Evolutionary conservation across 768 basidiomycete genomes (phyloP).

Genomic region (Daedaleopsis nitida): DNA sequence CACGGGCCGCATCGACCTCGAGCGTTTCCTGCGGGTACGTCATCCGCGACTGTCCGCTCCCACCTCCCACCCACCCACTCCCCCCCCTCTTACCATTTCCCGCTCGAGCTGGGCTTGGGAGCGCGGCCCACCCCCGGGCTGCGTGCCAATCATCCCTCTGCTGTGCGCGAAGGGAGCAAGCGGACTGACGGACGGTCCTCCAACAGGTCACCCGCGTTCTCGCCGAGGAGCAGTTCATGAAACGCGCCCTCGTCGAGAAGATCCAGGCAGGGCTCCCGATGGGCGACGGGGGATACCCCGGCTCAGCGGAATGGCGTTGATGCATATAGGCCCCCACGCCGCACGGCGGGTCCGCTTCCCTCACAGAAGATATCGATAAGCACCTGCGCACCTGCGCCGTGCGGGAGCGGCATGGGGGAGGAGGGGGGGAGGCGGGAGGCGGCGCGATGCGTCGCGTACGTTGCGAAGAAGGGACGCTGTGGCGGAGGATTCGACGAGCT

Average conservation of each 20-base stretch:
- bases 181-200: neutral
- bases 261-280: constrained; percentile 66
- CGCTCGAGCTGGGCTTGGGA: neutral
- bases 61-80: no score
- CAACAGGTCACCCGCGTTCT: constrained; percentile 77
- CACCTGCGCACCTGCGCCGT: no score
- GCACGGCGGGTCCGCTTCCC: neutral
- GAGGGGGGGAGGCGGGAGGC: no score
- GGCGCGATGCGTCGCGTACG: no score
- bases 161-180: neutral
- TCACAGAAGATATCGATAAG: neutral
- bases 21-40: constrained; percentile 88
- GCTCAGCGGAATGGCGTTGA: constrained; percentile 8
- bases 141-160: constrained; percentile 18
- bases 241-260: constrained; percentile 92
- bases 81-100: constrained; percentile 11
- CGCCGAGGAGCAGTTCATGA: constrained; percentile 96
- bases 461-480: no score
- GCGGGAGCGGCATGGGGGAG: no score
- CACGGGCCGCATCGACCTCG: constrained; percentile 88
- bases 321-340: neutral
- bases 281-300: constrained; percentile 32
- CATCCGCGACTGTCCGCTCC: constrained; percentile 2
- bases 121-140: constrained; percentile 18
- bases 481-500: no score